Conservation (phyloP, 768 basidiomycete genomes). For the Panellus pusillus region DNA sequence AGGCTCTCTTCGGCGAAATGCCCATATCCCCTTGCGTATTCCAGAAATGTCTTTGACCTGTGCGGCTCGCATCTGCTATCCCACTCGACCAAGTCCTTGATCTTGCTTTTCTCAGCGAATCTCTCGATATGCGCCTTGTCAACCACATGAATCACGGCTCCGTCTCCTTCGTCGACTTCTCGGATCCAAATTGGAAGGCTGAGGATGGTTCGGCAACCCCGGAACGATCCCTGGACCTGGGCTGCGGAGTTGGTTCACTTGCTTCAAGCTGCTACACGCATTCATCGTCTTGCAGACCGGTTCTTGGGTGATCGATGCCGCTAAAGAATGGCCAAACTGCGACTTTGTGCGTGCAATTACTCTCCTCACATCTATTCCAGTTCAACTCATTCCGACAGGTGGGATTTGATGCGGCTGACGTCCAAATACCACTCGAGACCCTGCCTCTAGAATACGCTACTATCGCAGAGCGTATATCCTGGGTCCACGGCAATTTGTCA, state of each 20-base stretch:
- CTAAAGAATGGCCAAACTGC: constrained; percentile 67
- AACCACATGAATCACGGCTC: constrained; percentile 49
- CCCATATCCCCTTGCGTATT: constrained; percentile 76
- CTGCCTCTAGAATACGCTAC: constrained; percentile 40
- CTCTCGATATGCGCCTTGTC: constrained; percentile 51
- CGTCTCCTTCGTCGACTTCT: constrained; percentile 61
- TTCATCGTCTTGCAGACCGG: constrained; percentile 46
- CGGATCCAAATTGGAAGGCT: constrained; percentile 30
- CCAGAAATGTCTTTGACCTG: constrained; percentile 67
- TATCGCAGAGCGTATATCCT: constrained; percentile 59
- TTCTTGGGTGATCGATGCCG: constrained; percentile 71
- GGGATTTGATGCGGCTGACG: constrained; percentile 76
- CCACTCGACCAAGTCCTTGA: not conserved
- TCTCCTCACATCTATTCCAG: not conserved
- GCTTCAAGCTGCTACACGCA: not conserved
- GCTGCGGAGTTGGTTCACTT: constrained; percentile 61
- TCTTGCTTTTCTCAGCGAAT: constrained; percentile 40
- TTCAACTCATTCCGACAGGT: constrained; percentile 42
- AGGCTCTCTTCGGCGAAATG: constrained; percentile 70
- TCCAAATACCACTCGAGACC: constrained; percentile 60
- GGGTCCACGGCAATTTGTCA: constrained; percentile 81
- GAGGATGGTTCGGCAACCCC: constrained; percentile 35
- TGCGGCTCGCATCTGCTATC: constrained; percentile 34
- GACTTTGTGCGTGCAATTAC: constrained; percentile 51
- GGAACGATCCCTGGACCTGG: constrained; percentile 60